These are phyloP conservation scores for Stemphylium beticola DNA, from an alignment of 2,329 filamentous ascomycete species.

Conservation along the genomic window DNA sequence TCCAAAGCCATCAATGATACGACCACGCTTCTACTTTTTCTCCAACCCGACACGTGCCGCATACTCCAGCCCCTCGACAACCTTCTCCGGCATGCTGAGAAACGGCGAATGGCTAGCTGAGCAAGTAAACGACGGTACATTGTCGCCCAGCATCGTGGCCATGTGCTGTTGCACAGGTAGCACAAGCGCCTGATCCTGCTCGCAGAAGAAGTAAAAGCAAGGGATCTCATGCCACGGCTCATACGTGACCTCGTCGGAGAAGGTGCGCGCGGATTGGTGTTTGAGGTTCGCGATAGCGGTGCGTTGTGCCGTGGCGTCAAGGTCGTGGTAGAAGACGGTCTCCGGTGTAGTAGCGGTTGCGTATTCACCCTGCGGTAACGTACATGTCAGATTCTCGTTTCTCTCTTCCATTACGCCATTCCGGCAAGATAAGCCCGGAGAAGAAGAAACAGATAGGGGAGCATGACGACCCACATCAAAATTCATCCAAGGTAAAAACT, in stretches of 20 bases:
- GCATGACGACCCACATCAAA: constrained; percentile 1
- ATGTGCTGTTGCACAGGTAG: constrained; percentile 3
- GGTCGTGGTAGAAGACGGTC: constrained; percentile 3
- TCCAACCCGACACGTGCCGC: not conserved
- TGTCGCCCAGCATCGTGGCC: not conserved
- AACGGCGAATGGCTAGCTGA: constrained; percentile 3
- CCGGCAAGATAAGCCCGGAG: not conserved
- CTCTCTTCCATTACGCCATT: not conserved
- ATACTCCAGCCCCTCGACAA: constrained; percentile 2
- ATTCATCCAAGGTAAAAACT: constrained; percentile 4
- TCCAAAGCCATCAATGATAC: too few relatives aligned
- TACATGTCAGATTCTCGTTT: too few relatives aligned
- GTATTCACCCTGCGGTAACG: not conserved
- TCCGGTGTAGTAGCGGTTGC: not conserved
- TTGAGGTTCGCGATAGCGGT: not conserved
- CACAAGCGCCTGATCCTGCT: constrained; percentile 4
- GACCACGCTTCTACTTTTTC: not conserved
- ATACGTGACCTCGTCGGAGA: constrained; percentile 6
- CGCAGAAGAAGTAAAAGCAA: constrained; percentile 5
- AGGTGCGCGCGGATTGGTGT: constrained; percentile 1
- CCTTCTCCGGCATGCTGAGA: constrained; percentile 2
- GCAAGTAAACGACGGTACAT: not conserved
- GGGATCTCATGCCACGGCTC: constrained; percentile 7
- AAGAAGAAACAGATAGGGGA: not conserved
- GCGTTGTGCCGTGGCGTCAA: not conserved